Evolutionary conservation across 192 early-diverging fungal genomes (phyloP).

Genomic region (Umbelopsis sp.): DNA sequence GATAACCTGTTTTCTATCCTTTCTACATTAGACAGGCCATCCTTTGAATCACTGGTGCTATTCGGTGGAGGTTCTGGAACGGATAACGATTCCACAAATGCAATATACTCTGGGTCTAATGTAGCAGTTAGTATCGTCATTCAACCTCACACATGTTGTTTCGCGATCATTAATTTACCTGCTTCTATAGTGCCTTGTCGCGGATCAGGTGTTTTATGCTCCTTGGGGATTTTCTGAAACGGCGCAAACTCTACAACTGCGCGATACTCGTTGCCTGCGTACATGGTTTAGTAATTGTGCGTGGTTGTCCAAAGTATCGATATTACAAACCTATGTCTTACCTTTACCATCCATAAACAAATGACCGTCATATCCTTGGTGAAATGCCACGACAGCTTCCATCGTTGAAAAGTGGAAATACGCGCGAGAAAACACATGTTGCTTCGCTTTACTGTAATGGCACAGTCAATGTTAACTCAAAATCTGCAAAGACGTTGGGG

Average conservation of each 20-base stretch:
- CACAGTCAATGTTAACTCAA: background rate
- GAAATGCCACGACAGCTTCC: slow-evolving; percentile 73
- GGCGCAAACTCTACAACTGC: slow-evolving; percentile 83
- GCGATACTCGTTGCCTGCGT: slow-evolving; percentile 64
- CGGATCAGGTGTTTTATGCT: slow-evolving; percentile 63
- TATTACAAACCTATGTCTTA: slow-evolving; percentile 21
- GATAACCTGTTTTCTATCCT: slow-evolving; percentile 43
- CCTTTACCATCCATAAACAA: slow-evolving; percentile 70
- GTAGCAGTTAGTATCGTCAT: background rate
- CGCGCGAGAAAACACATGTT: slow-evolving; percentile 67
- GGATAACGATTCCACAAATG: slow-evolving; percentile 69
- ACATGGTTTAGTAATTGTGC: background rate
- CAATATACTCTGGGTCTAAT: slow-evolving; percentile 74
- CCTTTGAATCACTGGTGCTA: slow-evolving; percentile 37
- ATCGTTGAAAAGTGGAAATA: slow-evolving; percentile 75
- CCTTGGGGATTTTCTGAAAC: slow-evolving; percentile 73
- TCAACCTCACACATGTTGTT: no score
- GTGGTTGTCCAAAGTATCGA: no score
- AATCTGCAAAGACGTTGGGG: background rate
- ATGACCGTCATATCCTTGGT: slow-evolving; percentile 77
- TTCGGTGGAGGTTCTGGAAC: slow-evolving; percentile 36
- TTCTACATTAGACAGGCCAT: slow-evolving; percentile 56
- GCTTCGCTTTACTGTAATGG: slow-evolving; percentile 68
- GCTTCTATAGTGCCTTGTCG: slow-evolving; percentile 77
- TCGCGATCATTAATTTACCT: slow-evolving; percentile 43